These are phyloP conservation scores for Penicillium sp. DNA, from an alignment of 2,329 filamentous ascomycete genomes.

Conservation along the genomic window DNA sequence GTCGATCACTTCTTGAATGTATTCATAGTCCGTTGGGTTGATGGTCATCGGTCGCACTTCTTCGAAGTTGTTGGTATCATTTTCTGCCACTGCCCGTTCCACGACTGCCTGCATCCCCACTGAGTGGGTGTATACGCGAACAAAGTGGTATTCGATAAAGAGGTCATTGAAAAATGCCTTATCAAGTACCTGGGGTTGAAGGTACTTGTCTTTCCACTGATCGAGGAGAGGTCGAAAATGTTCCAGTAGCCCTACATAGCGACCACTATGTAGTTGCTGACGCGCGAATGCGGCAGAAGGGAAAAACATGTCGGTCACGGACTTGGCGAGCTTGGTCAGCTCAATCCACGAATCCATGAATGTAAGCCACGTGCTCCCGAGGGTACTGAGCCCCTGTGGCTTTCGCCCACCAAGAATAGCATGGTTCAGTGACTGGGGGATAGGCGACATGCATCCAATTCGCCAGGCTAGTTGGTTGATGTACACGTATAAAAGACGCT, in stretches of 20 bases:
- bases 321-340: slow-evolving; percentile 51
- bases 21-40: slow-evolving; percentile 55
- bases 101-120: slow-evolving; percentile 61
- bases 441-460: slow-evolving; percentile 54
- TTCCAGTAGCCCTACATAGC: slow-evolving; percentile 53
- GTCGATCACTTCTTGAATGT: slow-evolving; percentile 59
- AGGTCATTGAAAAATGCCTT: slow-evolving; percentile 51
- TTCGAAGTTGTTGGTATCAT: slow-evolving; percentile 32
- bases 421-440: slow-evolving; percentile 47
- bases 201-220: slow-evolving; percentile 41
- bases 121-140: slow-evolving; percentile 46
- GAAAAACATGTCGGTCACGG: slow-evolving; percentile 57
- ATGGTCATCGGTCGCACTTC: slow-evolving; percentile 47
- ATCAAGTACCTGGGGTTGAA: slow-evolving; percentile 33
- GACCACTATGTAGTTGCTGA: slow-evolving; percentile 46
- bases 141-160: slow-evolving; percentile 56
- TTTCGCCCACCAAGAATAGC: slow-evolving; percentile 34
- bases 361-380: slow-evolving; percentile 51
- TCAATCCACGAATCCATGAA: slow-evolving; percentile 58
- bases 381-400: slow-evolving; percentile 38
- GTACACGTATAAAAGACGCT: slow-evolving; percentile 48
- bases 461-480: slow-evolving; percentile 56
- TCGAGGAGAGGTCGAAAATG: slow-evolving; percentile 41
- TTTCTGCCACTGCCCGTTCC: slow-evolving; percentile 51
- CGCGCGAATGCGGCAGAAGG: slow-evolving; percentile 42